A percentile compares a stretch with the other conserved stretches of the same genome.
Evolutionary conservation across 495 filamentous ascomycete genomes (phyloP).

Genomic region (Hypoxylon crocopeplum): DNA sequence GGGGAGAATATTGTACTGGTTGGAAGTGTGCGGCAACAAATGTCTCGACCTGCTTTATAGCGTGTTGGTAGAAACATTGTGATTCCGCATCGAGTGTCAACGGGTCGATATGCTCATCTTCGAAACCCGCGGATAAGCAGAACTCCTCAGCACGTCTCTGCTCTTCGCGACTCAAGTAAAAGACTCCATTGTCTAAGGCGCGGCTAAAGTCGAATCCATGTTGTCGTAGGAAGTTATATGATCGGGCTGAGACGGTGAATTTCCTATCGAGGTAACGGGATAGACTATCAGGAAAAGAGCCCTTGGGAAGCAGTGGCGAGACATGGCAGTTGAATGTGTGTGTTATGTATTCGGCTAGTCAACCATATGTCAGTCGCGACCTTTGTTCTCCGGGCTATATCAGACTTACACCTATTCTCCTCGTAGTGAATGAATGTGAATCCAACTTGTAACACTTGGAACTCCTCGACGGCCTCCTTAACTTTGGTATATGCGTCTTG

Average conservation of each 20-base stretch:
- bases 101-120: constrained; percentile 52
- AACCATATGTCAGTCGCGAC: not conserved
- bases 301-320: constrained; percentile 54
- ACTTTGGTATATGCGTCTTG: constrained; percentile 71
- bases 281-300: constrained; percentile 2
- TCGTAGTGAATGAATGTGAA: constrained; percentile 69
- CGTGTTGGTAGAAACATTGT: constrained; percentile 60
- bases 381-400: not conserved
- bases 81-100: constrained; percentile 62
- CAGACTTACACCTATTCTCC: constrained; percentile 46
- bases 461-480: constrained; percentile 71
- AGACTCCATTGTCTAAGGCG: constrained; percentile 65
- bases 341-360: constrained; percentile 40
- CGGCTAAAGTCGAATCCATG: constrained; percentile 68
- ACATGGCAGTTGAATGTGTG: constrained; percentile 75
- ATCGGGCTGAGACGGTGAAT: constrained; percentile 49
- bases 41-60: constrained; percentile 55
- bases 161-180: constrained; percentile 74
- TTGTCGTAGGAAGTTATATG: constrained; percentile 67
- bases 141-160: constrained; percentile 53
- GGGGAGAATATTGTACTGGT: not conserved
- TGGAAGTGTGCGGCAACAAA: constrained; percentile 40
- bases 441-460: constrained; percentile 78
- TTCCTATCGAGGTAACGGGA: constrained; percentile 40
- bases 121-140: constrained; percentile 44